Base-by-base conservation (phyloP, 306 rosid species). In the Sechiopsis laciniata region DNA sequence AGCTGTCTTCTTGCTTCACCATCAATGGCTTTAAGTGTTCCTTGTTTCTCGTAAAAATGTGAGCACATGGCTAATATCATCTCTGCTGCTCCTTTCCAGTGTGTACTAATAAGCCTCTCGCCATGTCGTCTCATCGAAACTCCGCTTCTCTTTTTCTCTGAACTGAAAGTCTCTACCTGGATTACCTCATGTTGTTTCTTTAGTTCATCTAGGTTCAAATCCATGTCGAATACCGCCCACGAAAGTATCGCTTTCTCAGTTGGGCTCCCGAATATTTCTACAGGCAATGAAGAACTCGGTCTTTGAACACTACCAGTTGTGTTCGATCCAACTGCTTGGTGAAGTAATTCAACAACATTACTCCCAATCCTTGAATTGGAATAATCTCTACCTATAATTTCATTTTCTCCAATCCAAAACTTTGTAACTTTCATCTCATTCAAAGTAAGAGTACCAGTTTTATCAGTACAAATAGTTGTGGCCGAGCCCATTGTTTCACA, bases 81-180 rank as follows among this genome's bases (percentile, higher is more conserved):
- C 64, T 78, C 80, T 6, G 77, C 73, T 19, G 80, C 80, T 78
- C 80, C 80, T 22, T 78, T 72, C 80, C 77, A 78, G 11, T 78
- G 77, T 37, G 80, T 60, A 56, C 52, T 64, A 17, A 58, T 29
- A 55, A 17, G 16, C 72, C 51, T 62, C 35, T 72, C 73, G 4
- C 32, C 64, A 1, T 60, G 11, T 5, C 50, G 56, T 69, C 15
- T 35, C 15, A 16, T 48, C 77, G 19, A 78, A 72, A 72, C 76
- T 7, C 76, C 80, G 6, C 73, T 78, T 72, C 73, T 78, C 72
- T 78, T 78, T 61, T 78, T 78, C 80, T 20, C 73, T 29, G 77
- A 62, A 72, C 57, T 72, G 66, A 78, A 78, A 4, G 73, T 55
- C 73, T 59, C 76, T 17, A 78, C 80, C 10, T 72, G 77, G 72